Evolutionary conservation across 2,329 filamentous ascomycete genomes (phyloP), one percentile per base, ranked within the genome.

Genomic region (Aspergillus niger): DNA sequence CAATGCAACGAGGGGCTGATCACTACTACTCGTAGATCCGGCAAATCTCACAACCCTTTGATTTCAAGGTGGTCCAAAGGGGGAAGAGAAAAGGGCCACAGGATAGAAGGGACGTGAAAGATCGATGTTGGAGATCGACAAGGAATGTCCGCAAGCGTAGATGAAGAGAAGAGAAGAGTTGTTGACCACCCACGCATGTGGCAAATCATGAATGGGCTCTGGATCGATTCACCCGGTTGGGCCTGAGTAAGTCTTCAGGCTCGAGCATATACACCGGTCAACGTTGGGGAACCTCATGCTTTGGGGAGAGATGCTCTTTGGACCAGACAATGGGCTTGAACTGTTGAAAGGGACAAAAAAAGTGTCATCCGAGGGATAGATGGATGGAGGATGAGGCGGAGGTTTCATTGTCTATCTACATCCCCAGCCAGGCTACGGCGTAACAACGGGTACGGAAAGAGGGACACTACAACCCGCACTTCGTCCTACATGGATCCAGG

Each of bases 191-290:
- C 20, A 30, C 13, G 22, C 38, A 59, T 52, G 60, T 62, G 60
- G 60, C 60, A 56, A 62, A 62, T 62, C 52, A 48, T 39, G 50
- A 58, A 53, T 58, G 59, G 59, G 43, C 43, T 57, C 39, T 26
- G 22, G 55, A 44, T 48, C 20, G 48, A 26, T 53, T 24, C 43
- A 4, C 52, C 43, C 53, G 20, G 53, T 55, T 55, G 53, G 53
- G 53, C 53, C 53, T 47, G 52, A 17, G 52, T 22, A 55, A 13
- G 15, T 17, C 4, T 55, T 47, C 39, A 17, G 28, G 30, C 36
- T 53, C 20, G 8, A 43, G 2, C 7, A 22, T 41, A 38, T 28
- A 43, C 41, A 41, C 11, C n/a, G 30, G 11, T 41, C 51, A 54
- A 41, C 41, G 20, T 44, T 22, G 20, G 20, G 17, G 17, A 4